These are phyloP conservation scores for Colletotrichum aenigma DNA, from an alignment of 2,329 filamentous ascomycete species.

Conservation along the genomic window DNA sequence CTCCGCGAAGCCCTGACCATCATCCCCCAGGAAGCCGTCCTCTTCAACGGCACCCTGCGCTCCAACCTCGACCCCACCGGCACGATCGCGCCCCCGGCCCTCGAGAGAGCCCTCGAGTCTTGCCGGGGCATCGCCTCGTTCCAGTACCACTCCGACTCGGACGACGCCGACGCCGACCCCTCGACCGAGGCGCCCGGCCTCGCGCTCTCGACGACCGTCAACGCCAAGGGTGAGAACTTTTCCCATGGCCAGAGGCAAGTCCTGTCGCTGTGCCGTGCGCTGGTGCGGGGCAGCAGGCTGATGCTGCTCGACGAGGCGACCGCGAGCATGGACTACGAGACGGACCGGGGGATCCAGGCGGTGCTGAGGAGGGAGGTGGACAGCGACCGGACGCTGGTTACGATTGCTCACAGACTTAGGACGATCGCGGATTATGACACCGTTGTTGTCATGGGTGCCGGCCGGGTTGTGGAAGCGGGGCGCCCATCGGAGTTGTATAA, in stretches of 20 bases:
- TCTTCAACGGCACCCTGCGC: slow-evolving; percentile 57
- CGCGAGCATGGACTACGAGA: slow-evolving; percentile 63
- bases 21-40: slow-evolving; percentile 63
- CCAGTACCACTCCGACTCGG: slow-evolving; percentile 40
- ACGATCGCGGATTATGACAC: slow-evolving; percentile 69
- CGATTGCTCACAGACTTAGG: slow-evolving; percentile 72
- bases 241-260: slow-evolving; percentile 64
- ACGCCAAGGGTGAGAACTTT: slow-evolving; percentile 59
- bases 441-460: slow-evolving; percentile 61
- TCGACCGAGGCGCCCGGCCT: slow-evolving; percentile 26
- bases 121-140: slow-evolving; percentile 65
- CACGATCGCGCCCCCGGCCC: slow-evolving; percentile 53
- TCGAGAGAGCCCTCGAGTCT: slow-evolving; percentile 64
- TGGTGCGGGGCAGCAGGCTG: slow-evolving; percentile 58
- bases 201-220: slow-evolving; percentile 50
- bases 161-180: slow-evolving; percentile 27
- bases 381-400: slow-evolving; percentile 56
- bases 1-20: slow-evolving; percentile 61
- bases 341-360: slow-evolving; percentile 59
- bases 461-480: slow-evolving; percentile 58
- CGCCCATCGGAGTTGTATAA: slow-evolving; percentile 51
- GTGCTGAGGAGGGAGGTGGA: slow-evolving; percentile 55
- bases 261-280: slow-evolving; percentile 59
- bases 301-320: slow-evolving; percentile 65
- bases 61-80: slow-evolving; percentile 70